These are phyloP conservation scores for Penicillium sp. DNA, from an alignment of 2,329 filamentous ascomycete genomes.

Conservation along the genomic window DNA sequence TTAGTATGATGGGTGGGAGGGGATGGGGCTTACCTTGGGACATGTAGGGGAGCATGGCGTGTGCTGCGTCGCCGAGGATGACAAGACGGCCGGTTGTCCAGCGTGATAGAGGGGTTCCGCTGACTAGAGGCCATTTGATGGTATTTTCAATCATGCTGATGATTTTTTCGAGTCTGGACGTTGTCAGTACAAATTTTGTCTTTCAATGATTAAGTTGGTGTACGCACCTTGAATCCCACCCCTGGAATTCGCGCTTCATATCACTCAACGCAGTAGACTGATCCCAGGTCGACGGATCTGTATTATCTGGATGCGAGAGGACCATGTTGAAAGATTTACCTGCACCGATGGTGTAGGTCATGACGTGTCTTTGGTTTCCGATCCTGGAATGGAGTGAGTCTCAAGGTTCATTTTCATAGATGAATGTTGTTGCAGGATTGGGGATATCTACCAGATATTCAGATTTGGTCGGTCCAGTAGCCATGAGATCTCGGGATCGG, in stretches of 20 bases:
- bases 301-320: conserved; percentile 50
- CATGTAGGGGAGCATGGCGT: conserved; percentile 25
- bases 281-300: conserved; percentile 33
- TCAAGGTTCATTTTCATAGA: neutral
- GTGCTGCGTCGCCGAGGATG: conserved; percentile 21
- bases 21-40: conserved; percentile 16
- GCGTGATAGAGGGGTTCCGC: conserved; percentile 17
- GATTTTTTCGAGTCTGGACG: conserved; percentile 13
- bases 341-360: conserved; percentile 51
- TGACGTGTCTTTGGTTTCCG: conserved; percentile 48
- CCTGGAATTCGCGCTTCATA: conserved; percentile 37
- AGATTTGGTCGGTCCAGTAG: conserved; percentile 45
- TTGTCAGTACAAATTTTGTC: neutral
- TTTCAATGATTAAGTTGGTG: neutral
- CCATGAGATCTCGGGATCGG: conserved; percentile 47
- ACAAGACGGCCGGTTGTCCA: conserved; percentile 19
- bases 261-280: conserved; percentile 35
- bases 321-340: conserved; percentile 57
- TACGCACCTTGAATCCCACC: conserved; percentile 31
- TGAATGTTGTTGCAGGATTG: no score
- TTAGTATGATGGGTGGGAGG: neutral
- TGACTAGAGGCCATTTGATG: conserved; percentile 37
- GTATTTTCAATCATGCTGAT: conserved; percentile 31
- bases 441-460: conserved; percentile 47
- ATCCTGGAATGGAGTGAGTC: conserved; percentile 23